Percentiles rank a stretch among this genome's conserved stretches.
Conservation (phyloP, 2,329 filamentous ascomycete species). For the Neospermospora avenae region DNA sequence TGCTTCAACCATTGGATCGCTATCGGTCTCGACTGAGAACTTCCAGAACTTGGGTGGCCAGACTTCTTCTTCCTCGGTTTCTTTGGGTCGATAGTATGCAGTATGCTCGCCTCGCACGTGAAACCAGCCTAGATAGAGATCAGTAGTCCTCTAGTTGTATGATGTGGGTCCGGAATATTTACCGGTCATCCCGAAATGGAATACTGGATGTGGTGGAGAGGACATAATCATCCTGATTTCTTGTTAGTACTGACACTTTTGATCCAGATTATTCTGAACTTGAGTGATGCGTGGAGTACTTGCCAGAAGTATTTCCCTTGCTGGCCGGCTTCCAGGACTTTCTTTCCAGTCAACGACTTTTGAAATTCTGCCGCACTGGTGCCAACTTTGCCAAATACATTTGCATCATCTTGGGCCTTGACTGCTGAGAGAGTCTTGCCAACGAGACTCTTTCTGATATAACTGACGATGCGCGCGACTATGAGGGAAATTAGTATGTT, state of each 20-base stretch:
- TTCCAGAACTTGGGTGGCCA: slow-evolving; percentile 95
- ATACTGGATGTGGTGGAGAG: slow-evolving; percentile 76
- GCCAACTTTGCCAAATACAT: slow-evolving; percentile 87
- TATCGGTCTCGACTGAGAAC: slow-evolving; percentile 68
- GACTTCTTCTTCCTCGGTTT: slow-evolving; percentile 48
- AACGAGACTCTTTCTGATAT: slow-evolving; percentile 76
- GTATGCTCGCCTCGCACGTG: slow-evolving; percentile 78
- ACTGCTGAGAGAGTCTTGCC: slow-evolving; percentile 74
- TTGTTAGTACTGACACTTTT: not conserved
- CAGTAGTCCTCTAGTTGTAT: slow-evolving; percentile 1
- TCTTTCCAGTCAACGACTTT: slow-evolving; percentile 70
- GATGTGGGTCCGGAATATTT: slow-evolving; percentile 13
- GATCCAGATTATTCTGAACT: not conserved
- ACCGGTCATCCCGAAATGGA: slow-evolving; percentile 79
- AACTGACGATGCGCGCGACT: slow-evolving; percentile 85
- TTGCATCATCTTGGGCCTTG: slow-evolving; percentile 72
- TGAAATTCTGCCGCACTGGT: slow-evolving; percentile 74
- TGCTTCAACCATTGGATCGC: slow-evolving; percentile 51
- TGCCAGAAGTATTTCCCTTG: slow-evolving; percentile 98
- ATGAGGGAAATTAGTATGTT: not conserved
- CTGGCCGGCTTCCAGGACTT: slow-evolving; percentile 65
- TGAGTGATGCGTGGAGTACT: not conserved
- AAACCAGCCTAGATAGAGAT: slow-evolving; percentile 63
- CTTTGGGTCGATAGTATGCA: slow-evolving; percentile 72
- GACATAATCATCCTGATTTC: slow-evolving; percentile 62